Base-by-base conservation (phyloP, 2,329 filamentous ascomycete genomes). In the Rutstroemia sp. region DNA sequence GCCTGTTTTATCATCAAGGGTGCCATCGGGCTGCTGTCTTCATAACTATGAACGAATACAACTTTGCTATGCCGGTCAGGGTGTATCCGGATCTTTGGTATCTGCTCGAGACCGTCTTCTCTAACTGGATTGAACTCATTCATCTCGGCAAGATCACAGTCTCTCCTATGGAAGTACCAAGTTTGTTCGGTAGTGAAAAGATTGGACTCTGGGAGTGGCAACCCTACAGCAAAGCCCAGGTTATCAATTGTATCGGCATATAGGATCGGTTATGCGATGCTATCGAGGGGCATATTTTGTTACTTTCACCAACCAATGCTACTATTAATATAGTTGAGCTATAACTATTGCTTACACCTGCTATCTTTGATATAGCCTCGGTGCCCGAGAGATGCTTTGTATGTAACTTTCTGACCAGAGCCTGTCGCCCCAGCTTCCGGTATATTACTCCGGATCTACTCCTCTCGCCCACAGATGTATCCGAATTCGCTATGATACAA, bases 151-250 rank as follows among this genome's bases (percentile, higher is more conserved):
- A 65, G 51, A 45, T 63, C 25, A 41, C 47, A 14, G 61, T 59
- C 30, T 14, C 10, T 12, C 9, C 55, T 14, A 45, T 25, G 39
- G 46, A 37, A 58, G 38, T 30, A 2, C 49, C n/a, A 19, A 52
- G 51, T 19, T 34, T 34, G 30, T 34, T 34, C 30, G 62, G 59
- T 46, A 64, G 60, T 50, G 46, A 61, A 21, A 42, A 42, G n/a
- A 41, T 23, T 23, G n/a, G 44, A 21, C 52, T 30, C 6, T 51
- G 49, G 73, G 62, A 73, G 9, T 52, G 51, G 39, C 60, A 56
- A n/a, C 38, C 38, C 70, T 49, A 69, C 69, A 23, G 58, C 67
- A 5, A 59, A 73, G 45, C 65, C 72, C 70, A 70, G 69, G 72
- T 75, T 57, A 69, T 72, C 67, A 7, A 27, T 42, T 47, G n/a